Evolutionary conservation across 768 basidiomycete species (phyloP).

Genomic region (Exsudoporus frostii): DNA sequence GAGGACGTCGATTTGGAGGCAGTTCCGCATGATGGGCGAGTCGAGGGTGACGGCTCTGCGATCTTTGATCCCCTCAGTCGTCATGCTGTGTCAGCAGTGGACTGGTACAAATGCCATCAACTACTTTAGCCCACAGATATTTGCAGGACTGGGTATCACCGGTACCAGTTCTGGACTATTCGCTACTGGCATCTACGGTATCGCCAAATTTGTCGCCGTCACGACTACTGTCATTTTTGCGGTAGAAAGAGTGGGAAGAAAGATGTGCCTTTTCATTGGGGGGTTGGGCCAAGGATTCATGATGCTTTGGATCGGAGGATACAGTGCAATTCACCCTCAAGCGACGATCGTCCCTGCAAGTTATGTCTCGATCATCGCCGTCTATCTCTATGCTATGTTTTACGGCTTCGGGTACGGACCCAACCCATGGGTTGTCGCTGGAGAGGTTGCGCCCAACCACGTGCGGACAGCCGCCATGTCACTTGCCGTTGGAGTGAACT

Average conservation of each 20-base stretch:
- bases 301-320: conserved; percentile 41
- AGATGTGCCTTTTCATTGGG: conserved; percentile 46
- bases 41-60: conserved; percentile 41
- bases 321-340: conserved; percentile 31
- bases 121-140: conserved; percentile 53
- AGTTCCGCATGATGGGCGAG: conserved; percentile 44
- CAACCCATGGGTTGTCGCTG: conserved; percentile 31
- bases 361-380: conserved; percentile 38
- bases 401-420: conserved; percentile 35
- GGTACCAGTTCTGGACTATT: conserved; percentile 43
- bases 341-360: conserved; percentile 29
- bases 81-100: conserved; percentile 49
- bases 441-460: conserved; percentile 39
- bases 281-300: conserved; percentile 43
- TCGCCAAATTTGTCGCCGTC: conserved; percentile 43
- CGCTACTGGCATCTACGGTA: conserved; percentile 45
- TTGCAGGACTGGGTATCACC: conserved; percentile 45
- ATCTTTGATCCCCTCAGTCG: conserved; percentile 43
- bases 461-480: conserved; percentile 35
- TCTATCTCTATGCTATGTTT: conserved; percentile 38
- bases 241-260: conserved; percentile 49
- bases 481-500: conserved; percentile 32
- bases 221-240: conserved; percentile 40
- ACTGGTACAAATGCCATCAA: conserved; percentile 55
- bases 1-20: conserved; percentile 31